These are phyloP conservation scores for Malassezia yamatoensis DNA, from an alignment of 1,284 basidiomycete species.

Conservation along the genomic window DNA sequence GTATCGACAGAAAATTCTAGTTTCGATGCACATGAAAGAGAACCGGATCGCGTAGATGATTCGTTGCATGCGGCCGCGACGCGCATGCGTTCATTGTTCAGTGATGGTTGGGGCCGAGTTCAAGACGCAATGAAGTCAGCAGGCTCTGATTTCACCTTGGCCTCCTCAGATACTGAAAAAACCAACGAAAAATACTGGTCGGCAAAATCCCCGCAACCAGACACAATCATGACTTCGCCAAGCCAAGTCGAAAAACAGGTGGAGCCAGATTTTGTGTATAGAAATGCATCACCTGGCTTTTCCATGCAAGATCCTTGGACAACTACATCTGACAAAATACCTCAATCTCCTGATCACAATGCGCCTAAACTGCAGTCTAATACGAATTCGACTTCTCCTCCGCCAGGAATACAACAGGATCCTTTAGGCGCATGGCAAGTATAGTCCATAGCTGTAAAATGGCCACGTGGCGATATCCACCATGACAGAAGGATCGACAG, in stretches of 20 bases:
- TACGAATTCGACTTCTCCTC: not conserved
- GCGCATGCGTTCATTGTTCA: conserved; percentile 10
- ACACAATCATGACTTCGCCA: no score
- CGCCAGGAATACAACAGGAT: not conserved
- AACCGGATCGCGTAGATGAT: conserved; percentile 5
- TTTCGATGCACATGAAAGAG: not conserved
- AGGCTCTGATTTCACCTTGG: not conserved
- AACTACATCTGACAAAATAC: no score
- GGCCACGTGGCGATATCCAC: not conserved
- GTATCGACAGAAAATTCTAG: not conserved
- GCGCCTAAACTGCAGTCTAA: no score
- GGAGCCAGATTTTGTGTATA: no score
- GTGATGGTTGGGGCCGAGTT: conserved; percentile 11
- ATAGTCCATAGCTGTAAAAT: not conserved
- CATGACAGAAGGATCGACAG: conserved; percentile 4
- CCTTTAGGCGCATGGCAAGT: conserved; percentile 4
- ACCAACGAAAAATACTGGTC: no score
- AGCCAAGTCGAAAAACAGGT: no score
- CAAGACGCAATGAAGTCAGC: conserved; percentile 10
- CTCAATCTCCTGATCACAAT: no score
- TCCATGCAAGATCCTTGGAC: no score
- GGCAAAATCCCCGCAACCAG: no score
- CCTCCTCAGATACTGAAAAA: no score
- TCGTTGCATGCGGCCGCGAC: conserved; percentile 10
- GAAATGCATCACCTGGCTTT: no score